Base-by-base conservation (phyloP, 495 filamentous ascomycete genomes). In the Trichocladium uniseriatum region DNA sequence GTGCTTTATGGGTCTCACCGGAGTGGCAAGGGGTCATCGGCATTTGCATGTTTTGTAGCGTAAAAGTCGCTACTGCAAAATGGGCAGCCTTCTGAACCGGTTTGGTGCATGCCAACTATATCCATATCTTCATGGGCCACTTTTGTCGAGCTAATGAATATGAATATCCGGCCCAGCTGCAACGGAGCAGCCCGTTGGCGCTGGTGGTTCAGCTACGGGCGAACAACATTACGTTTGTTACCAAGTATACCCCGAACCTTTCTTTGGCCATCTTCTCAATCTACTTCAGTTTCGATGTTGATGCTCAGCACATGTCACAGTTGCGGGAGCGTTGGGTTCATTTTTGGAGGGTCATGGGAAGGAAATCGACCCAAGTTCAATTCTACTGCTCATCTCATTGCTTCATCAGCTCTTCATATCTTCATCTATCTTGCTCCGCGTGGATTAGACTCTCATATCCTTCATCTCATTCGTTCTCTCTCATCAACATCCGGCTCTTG, bases 21-120 rank as follows among this genome's bases (percentile, higher is more conserved):
- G 64, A 67, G 62, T 67, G 64, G 56, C 55, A 61, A 61, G 64
- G 60, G 64, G 64, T 57, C 54, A 65, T 61, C 42, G 60, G 64
- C 69, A 75, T 75, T 68, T 76, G 73, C 76, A 77, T 78, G 65
- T 72, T 69, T 73, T 63, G 72, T 79, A 78, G 76, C 74, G 62
- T 52, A 54, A 60, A 62, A 63, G 64, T 57, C 55, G 69, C 62
- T 65, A 58, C 71, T 66, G 57, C 64, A 69, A 71, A 71, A 70
- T 67, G 65, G 68, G 62, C 57, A 68, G 66, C 63, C 66, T 62
- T 61, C 49, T 63, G 52, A 61, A 60, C 52, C 57, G 62, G 52
- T 56, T 52, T 43, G 57, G 54, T 52, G 53, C 54, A 49, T 44
- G 43, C 55, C 53, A 53, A 51, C 38, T n/a, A 56, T 49, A 50